Evolutionary conservation across 2,329 filamentous ascomycete genomes (phyloP).

Genomic region (Ascochyta lentis): DNA sequence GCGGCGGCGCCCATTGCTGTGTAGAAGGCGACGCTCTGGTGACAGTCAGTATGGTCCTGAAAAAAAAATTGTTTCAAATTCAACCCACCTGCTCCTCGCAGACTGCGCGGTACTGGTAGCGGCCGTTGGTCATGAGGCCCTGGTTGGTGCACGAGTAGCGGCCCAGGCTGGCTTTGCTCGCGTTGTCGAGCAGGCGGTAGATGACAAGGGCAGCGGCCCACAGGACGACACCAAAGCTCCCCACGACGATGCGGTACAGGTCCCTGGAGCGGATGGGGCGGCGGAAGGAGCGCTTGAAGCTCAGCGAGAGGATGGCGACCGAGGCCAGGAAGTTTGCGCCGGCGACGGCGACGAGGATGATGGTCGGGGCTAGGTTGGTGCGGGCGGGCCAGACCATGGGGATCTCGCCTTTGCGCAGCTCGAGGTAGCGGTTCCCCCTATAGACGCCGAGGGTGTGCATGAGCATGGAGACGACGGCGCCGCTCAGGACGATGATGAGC

Average conservation of each 20-base stretch:
- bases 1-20: slow-evolving; percentile 43
- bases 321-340: slow-evolving; percentile 44
- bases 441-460: slow-evolving; percentile 47
- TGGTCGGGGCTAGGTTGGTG: slow-evolving; percentile 46
- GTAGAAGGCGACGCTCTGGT: slow-evolving; percentile 45
- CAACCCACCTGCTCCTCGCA: slow-evolving; percentile 46
- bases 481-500: slow-evolving; percentile 47
- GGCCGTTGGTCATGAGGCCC: slow-evolving; percentile 44
- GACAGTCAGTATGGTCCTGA: slow-evolving; percentile 21
- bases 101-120: slow-evolving; percentile 47
- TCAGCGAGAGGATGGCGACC: slow-evolving; percentile 40
- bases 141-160: slow-evolving; percentile 46
- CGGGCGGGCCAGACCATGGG: slow-evolving; percentile 48
- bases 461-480: slow-evolving; percentile 44
- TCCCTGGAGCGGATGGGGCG: slow-evolving; percentile 44
- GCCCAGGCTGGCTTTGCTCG: slow-evolving; percentile 47
- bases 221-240: slow-evolving; percentile 43
- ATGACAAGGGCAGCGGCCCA: slow-evolving; percentile 43
- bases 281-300: slow-evolving; percentile 43
- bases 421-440: slow-evolving; percentile 44
- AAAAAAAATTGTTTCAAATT: background rate
- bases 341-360: slow-evolving; percentile 44
- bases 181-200: slow-evolving; percentile 44
- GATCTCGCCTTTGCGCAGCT: slow-evolving; percentile 46
- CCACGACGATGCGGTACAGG: slow-evolving; percentile 43